Evolutionary conservation across 495 filamentous ascomycete species (phyloP), one percentile per base, ranked within the genome.

Genomic region (Daldinia bambusicola): DNA sequence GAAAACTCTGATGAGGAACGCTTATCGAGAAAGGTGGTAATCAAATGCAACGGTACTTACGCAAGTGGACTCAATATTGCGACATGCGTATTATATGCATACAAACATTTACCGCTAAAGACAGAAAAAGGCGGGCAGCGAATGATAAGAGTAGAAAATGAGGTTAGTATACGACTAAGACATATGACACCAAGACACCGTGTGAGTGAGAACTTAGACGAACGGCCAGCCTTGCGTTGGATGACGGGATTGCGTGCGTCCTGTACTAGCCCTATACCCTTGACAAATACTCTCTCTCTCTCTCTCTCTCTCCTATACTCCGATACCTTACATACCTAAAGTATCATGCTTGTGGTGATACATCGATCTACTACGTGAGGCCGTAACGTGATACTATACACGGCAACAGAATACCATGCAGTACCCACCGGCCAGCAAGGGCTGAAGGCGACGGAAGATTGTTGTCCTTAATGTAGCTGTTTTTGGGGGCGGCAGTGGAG

Each of bases 11-110:
- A 50, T 30, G 62, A 48, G 62, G 38, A 52, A 55, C 30, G 38
- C 45, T 26, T 32, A 48, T 48, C 43, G 12, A 26, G 37, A 60
- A 32, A 69, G 74, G 70, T 76, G 74, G 74, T 76, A 74, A 76
- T 76, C 70, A 56, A 76, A 76, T 76, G 64, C 45, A 63, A 76
- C 74, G 61, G 67, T 73, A 71, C 50, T 52, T 59, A 48, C 65
- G 30, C 18, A 43, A 41, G 60, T 55, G 40, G 43, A 53, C 18
- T 65, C 60, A 59, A 67, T 67, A 72, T 65, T 68, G 65, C 61
- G 51, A 72, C 64, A 26, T 61, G 43, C 32, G 53, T 56, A 56
- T 59, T 34, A 58, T 30, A 14, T 30, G 55, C 43, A 43, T 32
- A 34, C 32, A 26, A 30, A 51, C 22, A 58, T 45, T 37, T 32